Base-by-base conservation (phyloP, 441 rosid species). In the Pelargonium australe region DNA sequence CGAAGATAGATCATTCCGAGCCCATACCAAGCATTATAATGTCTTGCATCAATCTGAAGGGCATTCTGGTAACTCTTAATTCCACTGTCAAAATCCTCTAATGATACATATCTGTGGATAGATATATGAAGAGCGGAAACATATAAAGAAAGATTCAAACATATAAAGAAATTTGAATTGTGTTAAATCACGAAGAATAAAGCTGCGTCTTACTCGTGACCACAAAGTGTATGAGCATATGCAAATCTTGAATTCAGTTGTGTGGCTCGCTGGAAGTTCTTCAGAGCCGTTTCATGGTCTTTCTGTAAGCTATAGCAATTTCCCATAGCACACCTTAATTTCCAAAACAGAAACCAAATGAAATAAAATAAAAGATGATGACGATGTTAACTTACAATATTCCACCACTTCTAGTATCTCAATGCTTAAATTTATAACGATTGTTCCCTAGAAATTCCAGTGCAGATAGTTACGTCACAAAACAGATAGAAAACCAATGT, bases 291-390 rank as follows among this genome's bases (percentile, higher is more conserved):
- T 82, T 92, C 99, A 61, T 95, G 99, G 85, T 95, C 97, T 81
- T 95, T 92, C 87, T 90, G 99, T 84, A 89, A 84, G 80, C 99
- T 92, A 76, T 86, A 95, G 81, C 99, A 89, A 70, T 95, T 95
- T 68, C 99, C 99, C 93, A 90, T 85, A 47, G 99, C 99, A 85
- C 92, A 89, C 99, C 99, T 95, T 78, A 78, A 84, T 64, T 67
- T 61, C 43, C 75, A 57, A 57, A 57, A 57, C 10, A 57, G 12
- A 55, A 16, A 57, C 23, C 28, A 7, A 3, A 57, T 57, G 14
- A 16, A 3, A 17, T 16, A 57, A 5, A 57, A 16, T 3, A 17
- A 57, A 57, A 7, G 62, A 57, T 19, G 20, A 17, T 2, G 62
- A 57, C 2, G 23, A 17, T 17, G 25, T 34, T 34, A 34, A 57